A percentile compares a stretch with the other conserved stretches of the same genome.
These are phyloP conservation scores for Aspergillus ruber DNA, from an alignment of 2,329 filamentous ascomycete species.

Conservation along the genomic window DNA sequence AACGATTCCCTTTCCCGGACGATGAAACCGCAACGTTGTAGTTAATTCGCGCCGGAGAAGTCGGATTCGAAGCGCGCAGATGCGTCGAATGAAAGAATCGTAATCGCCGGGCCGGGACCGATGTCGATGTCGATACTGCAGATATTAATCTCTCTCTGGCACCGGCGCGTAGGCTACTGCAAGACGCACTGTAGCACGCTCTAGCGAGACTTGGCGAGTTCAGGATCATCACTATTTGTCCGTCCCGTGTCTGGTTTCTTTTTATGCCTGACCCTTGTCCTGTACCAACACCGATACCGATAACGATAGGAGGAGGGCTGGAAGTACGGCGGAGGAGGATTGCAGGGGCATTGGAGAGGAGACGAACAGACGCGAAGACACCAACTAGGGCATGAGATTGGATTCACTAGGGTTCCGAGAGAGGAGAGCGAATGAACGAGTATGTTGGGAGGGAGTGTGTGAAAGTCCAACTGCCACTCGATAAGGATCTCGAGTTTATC, in stretches of 20 bases:
- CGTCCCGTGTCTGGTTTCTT: background rate
- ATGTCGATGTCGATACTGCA: conserved; percentile 7
- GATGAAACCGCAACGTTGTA: conserved; percentile 71
- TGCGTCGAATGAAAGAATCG: conserved; percentile 24
- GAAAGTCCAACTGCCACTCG: background rate
- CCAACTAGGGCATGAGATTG: background rate
- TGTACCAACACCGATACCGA: conserved; percentile 7
- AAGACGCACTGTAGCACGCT: conserved; percentile 26
- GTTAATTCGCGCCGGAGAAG: conserved; percentile 43
- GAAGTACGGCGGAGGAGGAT: conserved; percentile 1
- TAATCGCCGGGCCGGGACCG: conserved; percentile 1
- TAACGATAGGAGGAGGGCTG: background rate
- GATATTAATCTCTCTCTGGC: conserved; percentile 15
- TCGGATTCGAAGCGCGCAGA: conserved; percentile 11
- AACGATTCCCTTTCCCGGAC: conserved; percentile 64
- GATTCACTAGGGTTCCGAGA: background rate
- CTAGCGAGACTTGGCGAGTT: conserved; percentile 20
- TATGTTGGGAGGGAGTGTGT: background rate
- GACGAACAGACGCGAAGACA: background rate
- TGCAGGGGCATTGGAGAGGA: conserved; percentile 12
- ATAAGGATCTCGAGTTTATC: background rate
- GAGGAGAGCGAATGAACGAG: background rate
- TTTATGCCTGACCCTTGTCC: conserved; percentile 1
- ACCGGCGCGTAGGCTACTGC: conserved; percentile 26
- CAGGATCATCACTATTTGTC: conserved; percentile 23